Conservation (phyloP, 805 yeast genomes). For the Nadsonia fulvescens region DNA sequence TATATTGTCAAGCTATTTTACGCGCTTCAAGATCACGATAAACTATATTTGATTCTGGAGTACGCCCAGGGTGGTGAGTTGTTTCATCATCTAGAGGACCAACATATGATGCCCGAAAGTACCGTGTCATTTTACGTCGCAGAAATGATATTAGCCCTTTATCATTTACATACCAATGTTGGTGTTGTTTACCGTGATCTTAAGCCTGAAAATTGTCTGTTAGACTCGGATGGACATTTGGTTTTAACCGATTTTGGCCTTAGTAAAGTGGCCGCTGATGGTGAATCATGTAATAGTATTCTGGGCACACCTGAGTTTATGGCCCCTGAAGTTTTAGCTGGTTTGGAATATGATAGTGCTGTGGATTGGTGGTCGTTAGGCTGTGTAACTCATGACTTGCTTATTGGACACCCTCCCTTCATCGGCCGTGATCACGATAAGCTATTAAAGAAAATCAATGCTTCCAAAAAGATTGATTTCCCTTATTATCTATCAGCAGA, state of each 20-base stretch:
- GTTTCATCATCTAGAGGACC: constrained; percentile 40
- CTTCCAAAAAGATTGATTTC: constrained; percentile 41
- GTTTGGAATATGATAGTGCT: constrained; percentile 55
- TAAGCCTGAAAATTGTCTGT: constrained; percentile 77
- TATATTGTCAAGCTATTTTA: constrained; percentile 67
- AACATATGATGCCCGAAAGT: constrained; percentile 34
- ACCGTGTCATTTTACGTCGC: constrained; percentile 64
- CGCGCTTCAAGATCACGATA: constrained; percentile 66
- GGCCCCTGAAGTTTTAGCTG: constrained; percentile 79
- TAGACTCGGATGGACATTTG: constrained; percentile 62
- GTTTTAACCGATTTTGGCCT: constrained; percentile 78
- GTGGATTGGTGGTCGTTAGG: constrained; percentile 93
- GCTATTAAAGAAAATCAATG: constrained; percentile 55
- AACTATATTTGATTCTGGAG: constrained; percentile 58
- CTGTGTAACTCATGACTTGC: constrained; percentile 58
- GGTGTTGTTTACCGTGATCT: constrained; percentile 80
- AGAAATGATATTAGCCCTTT: constrained; percentile 60
- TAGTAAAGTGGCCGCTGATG: constrained; percentile 25
- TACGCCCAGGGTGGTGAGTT: constrained; percentile 83
- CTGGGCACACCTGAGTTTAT: constrained; percentile 71
- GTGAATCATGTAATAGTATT: constrained; percentile 33
- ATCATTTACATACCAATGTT: constrained; percentile 47
- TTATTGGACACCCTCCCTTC: constrained; percentile 78
- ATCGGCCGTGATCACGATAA: constrained; percentile 66
- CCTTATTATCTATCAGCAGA: constrained; percentile 68